phyloP scores from a whole-genome alignment of 1,284 basidiomycete genomes.

The Trametes hirsuta region DNA sequence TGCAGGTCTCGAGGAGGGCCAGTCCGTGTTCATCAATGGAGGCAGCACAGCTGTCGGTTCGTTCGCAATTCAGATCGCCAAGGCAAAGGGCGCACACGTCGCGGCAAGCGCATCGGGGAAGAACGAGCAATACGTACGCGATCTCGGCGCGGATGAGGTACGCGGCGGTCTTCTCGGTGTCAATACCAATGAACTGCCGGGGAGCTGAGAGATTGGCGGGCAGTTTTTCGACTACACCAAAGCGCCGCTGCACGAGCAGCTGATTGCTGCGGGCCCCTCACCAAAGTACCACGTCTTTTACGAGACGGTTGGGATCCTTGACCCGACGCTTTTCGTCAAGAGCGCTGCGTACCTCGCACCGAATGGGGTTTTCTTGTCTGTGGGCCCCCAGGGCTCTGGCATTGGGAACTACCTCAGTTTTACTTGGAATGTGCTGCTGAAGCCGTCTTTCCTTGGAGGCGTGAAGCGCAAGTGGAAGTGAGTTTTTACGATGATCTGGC shows the following conservation, averaged over 20 bases:
- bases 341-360: conserved; percentile 31
- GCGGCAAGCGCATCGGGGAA: conserved; percentile 31
- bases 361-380: conserved; percentile 25
- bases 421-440: conserved; percentile 29
- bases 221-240: conserved; percentile 64
- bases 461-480: conserved; percentile 47
- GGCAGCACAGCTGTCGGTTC: conserved; percentile 28
- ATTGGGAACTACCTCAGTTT: conserved; percentile 17
- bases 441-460: conserved; percentile 53
- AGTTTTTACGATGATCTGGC: conserved; percentile 18
- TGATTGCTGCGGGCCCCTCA: conserved; percentile 41
- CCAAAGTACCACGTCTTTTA: conserved; percentile 48
- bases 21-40: conserved; percentile 31
- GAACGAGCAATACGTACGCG: conserved; percentile 32
- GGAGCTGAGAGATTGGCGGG: not conserved
- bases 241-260: conserved; percentile 46
- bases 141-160: conserved; percentile 33
- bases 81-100: conserved; percentile 32
- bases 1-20: conserved; percentile 24
- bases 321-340: conserved; percentile 26
- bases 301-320: conserved; percentile 42
- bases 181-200: no score
- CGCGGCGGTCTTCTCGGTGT: not conserved
- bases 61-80: conserved; percentile 34
- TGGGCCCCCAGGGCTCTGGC: conserved; percentile 27